Conservation (phyloP, 495 filamentous ascomycete genomes). For the Schizothecium vesticola region DNA sequence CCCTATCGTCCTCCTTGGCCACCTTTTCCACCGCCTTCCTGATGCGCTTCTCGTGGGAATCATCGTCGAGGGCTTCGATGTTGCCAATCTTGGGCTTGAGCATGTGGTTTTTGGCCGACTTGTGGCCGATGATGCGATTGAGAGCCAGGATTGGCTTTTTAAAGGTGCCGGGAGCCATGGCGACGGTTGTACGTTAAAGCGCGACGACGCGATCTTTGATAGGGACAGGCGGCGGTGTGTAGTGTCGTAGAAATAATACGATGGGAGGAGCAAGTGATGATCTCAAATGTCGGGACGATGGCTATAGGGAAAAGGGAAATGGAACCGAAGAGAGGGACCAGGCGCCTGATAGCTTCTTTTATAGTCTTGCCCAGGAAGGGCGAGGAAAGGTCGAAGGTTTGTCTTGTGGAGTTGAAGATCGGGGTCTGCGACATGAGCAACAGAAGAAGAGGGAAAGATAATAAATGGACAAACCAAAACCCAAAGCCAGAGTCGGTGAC, state of each 20-base stretch:
- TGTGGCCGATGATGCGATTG: constrained; percentile 40
- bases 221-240: background rate
- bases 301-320: background rate
- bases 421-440: background rate
- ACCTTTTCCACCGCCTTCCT: constrained; percentile 42
- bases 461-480: background rate
- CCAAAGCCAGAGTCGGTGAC: background rate
- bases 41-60: constrained; percentile 47
- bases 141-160: constrained; percentile 41
- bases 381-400: background rate
- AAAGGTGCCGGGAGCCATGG: constrained; percentile 33
- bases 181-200: background rate
- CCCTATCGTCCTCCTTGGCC: constrained; percentile 44
- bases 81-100: constrained; percentile 43
- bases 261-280: background rate
- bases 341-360: background rate
- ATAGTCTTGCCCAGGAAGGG: background rate
- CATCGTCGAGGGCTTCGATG: constrained; percentile 39
- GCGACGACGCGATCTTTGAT: background rate
- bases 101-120: constrained; percentile 42
- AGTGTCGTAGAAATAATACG: background rate
- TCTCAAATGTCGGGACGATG: background rate
- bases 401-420: background rate
- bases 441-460: background rate
- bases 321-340: background rate